Conservation (phyloP, 2,329 filamentous ascomycete species). For the Geosmithia putterillii region DNA sequence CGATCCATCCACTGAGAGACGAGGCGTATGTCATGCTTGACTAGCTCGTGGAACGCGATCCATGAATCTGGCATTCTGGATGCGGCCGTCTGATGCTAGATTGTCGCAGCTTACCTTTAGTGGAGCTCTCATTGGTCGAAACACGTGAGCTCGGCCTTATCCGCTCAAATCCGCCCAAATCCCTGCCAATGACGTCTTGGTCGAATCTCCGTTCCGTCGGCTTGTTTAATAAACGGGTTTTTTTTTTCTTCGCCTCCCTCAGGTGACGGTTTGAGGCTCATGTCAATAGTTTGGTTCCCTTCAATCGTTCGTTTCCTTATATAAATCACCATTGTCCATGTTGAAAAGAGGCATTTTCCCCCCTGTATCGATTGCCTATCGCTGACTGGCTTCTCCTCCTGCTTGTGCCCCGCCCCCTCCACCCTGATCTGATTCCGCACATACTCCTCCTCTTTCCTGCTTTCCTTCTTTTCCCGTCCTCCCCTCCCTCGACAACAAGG, state of each 20-base stretch:
- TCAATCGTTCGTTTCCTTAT: not conserved
- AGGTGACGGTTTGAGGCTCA: too few species aligned
- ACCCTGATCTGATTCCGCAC: not conserved
- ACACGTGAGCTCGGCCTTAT: not conserved
- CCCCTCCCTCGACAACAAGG: not conserved
- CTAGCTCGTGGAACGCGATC: too few species aligned
- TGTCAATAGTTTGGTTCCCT: not conserved
- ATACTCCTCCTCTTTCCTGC: too few species aligned
- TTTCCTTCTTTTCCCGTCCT: not conserved
- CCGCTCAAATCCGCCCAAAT: not conserved
- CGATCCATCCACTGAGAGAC: not conserved
- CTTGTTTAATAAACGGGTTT: not conserved
- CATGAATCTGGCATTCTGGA: too few species aligned
- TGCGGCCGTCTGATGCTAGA: not conserved
- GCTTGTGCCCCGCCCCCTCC: not conserved
- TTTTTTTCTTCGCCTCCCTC: not conserved
- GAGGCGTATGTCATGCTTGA: not conserved
- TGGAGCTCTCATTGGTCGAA: not conserved
- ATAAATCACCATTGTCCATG: not conserved
- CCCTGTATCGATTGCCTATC: not conserved
- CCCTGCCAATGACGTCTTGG: not conserved
- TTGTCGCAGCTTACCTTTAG: not conserved
- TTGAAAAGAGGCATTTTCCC: not conserved
- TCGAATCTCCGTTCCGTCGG: not conserved
- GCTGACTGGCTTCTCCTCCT: not conserved